Percentiles rank a stretch among this genome's conserved stretches.
Conservation (phyloP, 1,284 basidiomycete genomes). For the Heterobasidion irregulare region DNA sequence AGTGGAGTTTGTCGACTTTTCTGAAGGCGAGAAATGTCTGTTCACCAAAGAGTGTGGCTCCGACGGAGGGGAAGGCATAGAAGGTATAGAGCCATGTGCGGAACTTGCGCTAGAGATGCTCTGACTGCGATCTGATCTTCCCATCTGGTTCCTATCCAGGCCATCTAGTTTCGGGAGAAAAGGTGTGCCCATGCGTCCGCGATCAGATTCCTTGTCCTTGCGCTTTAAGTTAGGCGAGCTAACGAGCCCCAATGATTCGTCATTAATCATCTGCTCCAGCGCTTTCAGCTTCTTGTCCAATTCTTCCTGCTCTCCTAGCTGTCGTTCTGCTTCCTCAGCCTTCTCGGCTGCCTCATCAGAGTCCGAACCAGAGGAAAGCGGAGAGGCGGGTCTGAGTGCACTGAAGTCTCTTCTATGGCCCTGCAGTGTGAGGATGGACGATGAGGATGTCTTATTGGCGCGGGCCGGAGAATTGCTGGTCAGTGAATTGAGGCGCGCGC, state of each 20-base stretch:
- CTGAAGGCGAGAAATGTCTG: conserved; percentile 36
- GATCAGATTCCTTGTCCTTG: conserved; percentile 28
- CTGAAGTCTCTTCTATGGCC: conserved; percentile 21
- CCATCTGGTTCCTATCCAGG: neutral
- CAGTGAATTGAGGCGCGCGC: conserved; percentile 62
- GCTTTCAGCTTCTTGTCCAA: conserved; percentile 57
- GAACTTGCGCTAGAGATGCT: conserved; percentile 66
- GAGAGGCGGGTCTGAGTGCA: conserved; percentile 20
- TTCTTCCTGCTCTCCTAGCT: conserved; percentile 57
- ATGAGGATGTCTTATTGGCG: conserved; percentile 49
- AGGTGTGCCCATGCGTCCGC: conserved; percentile 36
- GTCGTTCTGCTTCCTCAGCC: conserved; percentile 58
- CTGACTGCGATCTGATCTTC: conserved; percentile 34
- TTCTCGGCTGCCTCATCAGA: conserved; percentile 46
- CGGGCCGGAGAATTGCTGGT: conserved; percentile 35
- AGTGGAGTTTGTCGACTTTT: conserved; percentile 54
- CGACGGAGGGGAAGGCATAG: conserved; percentile 61
- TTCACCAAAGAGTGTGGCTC: conserved; percentile 42
- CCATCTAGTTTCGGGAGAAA: conserved; percentile 14
- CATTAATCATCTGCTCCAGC: conserved; percentile 63
- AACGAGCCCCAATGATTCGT: conserved; percentile 63
- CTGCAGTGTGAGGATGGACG: conserved; percentile 61
- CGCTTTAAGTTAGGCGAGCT: conserved; percentile 27
- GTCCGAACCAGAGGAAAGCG: conserved; percentile 39
- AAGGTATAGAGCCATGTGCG: conserved; percentile 67